phyloP scores from a whole-genome alignment of 1,284 basidiomycete genomes.

The Laetiporus sulphureus region DNA sequence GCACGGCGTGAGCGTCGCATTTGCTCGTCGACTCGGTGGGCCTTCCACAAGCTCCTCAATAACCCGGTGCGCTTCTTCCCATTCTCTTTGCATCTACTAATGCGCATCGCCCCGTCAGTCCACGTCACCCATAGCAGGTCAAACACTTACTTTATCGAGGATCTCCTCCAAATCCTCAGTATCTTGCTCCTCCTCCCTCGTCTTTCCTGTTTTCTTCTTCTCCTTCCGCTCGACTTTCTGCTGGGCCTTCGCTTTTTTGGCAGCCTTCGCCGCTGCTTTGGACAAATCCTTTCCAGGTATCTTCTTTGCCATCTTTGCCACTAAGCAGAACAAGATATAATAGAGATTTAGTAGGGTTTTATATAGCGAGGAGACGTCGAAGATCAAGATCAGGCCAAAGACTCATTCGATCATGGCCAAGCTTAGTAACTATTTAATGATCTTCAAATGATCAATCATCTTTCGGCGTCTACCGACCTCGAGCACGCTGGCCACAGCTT shows the following conservation, averaged over 20 bases:
- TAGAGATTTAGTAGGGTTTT: too few relatives aligned
- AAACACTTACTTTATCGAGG: constrained; percentile 54
- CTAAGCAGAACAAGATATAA: too few relatives aligned
- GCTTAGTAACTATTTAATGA: too few relatives aligned
- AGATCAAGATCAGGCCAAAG: too few relatives aligned
- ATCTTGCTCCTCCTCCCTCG: constrained; percentile 47
- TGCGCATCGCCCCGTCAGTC: not conserved
- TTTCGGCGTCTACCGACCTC: too few relatives aligned
- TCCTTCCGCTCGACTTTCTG: constrained; percentile 69
- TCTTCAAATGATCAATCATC: too few relatives aligned
- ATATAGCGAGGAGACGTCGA: too few relatives aligned
- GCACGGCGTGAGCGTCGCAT: constrained; percentile 74
- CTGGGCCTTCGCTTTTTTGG: constrained; percentile 66
- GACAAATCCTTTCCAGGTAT: constrained; percentile 31
- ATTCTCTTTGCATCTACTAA: constrained; percentile 67
- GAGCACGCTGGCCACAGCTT: too few relatives aligned
- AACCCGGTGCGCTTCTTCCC: constrained; percentile 69
- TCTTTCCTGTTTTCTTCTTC: constrained; percentile 52
- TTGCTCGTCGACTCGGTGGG: constrained; percentile 75
- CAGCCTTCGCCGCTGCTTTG: constrained; percentile 52
- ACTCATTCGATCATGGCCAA: too few relatives aligned
- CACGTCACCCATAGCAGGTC: not conserved
- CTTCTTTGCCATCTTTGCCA: constrained; percentile 48
- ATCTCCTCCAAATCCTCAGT: constrained; percentile 79
- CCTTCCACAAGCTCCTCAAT: constrained; percentile 73